phyloP scores from a whole-genome alignment of 495 filamentous ascomycete genomes.

The Glonium stellatum region DNA sequence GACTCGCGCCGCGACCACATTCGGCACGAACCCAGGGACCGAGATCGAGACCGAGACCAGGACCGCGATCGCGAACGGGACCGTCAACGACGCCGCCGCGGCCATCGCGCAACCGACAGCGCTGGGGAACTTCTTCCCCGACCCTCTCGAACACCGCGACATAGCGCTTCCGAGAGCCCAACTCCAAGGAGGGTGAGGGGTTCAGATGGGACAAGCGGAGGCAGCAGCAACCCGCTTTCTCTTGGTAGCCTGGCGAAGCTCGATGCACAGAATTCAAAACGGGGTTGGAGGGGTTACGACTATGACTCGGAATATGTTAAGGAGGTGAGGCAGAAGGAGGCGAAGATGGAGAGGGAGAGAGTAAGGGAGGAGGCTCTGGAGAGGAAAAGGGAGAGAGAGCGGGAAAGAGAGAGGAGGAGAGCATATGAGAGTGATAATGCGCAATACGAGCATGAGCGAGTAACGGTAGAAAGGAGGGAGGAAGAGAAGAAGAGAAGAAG shows the following conservation, averaged over 20 bases:
- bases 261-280: conserved; percentile 34
- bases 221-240: conserved; percentile 28
- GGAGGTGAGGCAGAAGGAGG: conserved; percentile 27
- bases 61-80: conserved; percentile 17
- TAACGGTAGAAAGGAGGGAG: conserved; percentile 24
- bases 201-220: conserved; percentile 6
- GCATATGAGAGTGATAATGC: conserved; percentile 23
- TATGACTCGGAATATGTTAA: conserved; percentile 29
- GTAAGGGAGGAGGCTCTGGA: conserved; percentile 28
- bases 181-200: conserved; percentile 17
- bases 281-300: conserved; percentile 34
- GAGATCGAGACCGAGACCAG: conserved; percentile 13
- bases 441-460: conserved; percentile 30
- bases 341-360: conserved; percentile 22
- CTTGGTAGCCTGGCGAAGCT: conserved; percentile 34
- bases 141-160: background rate
- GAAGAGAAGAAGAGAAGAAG: conserved; percentile 25
- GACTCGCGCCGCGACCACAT: background rate
- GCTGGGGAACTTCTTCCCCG: conserved; percentile 29
- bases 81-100: conserved; percentile 18
- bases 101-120: conserved; percentile 36
- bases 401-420: conserved; percentile 20
- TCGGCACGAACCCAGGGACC: background rate
- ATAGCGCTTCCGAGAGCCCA: conserved; percentile 22
- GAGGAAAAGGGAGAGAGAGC: conserved; percentile 33